Evolutionary conservation across 2,329 filamentous ascomycete genomes (phyloP).

Genomic region (Cladophialophora carrionii): DNA sequence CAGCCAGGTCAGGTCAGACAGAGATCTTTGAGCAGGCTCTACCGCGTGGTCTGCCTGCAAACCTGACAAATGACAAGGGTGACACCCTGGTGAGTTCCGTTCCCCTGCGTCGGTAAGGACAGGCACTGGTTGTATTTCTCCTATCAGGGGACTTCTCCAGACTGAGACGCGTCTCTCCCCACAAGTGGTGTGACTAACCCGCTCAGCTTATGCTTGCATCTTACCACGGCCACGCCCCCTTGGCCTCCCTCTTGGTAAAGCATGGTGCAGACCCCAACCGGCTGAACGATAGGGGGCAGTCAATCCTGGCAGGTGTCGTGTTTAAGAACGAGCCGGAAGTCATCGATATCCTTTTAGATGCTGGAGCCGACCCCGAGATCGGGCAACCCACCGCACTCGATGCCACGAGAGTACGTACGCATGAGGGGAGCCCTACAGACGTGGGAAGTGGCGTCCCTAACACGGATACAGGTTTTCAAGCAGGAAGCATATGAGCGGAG

Average conservation of each 20-base stretch:
- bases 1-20: conserved; percentile 64
- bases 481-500: conserved; percentile 36
- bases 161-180: background rate
- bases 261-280: conserved; percentile 69
- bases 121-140: background rate
- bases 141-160: background rate
- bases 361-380: conserved; percentile 37
- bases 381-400: conserved; percentile 38
- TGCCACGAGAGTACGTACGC: conserved; percentile 33
- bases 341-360: conserved; percentile 57
- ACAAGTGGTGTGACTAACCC: conserved; percentile 8
- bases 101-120: background rate
- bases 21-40: conserved; percentile 66
- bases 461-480: conserved; percentile 31
- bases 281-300: conserved; percentile 70
- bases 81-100: conserved; percentile 64
- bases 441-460: background rate
- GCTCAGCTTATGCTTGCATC: conserved; percentile 70
- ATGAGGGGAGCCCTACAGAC: background rate
- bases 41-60: conserved; percentile 66
- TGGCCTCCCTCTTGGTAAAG: conserved; percentile 63
- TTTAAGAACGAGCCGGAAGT: conserved; percentile 72
- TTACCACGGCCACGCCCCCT: conserved; percentile 67
- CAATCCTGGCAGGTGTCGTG: conserved; percentile 70
- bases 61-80: conserved; percentile 73